Evolutionary conservation across 495 filamentous ascomycete genomes (phyloP), one percentile per base, ranked within the genome.

Genomic region (Hyaloscypha variabilis): DNA sequence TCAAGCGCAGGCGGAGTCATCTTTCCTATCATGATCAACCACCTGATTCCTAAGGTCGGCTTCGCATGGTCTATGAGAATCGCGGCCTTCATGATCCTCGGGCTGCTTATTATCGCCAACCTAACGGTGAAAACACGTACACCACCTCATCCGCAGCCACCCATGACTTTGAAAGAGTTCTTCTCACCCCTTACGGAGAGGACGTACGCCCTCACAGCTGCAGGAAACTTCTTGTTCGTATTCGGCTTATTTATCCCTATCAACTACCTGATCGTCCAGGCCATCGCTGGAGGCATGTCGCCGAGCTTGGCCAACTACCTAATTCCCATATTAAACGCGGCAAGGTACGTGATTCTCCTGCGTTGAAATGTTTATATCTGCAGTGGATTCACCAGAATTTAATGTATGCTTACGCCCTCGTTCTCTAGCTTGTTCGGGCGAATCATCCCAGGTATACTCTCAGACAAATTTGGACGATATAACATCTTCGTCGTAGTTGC

Each of bases 51-150:
- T 0, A 58, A 76, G 24, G 79, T 90, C 51, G 90, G 89, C 3
- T 94, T 90, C 62, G 76, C 77, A 5, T 94, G 91, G 91, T 79
- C 89, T 3, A 85, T 93, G 74, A 85, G 91, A 8, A 82, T 81
- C 42, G 76, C 81, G 31, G 90, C 85, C 8, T 92, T 93, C 68
- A 68, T 93, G 36, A 86, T 92, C 64, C 79, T 92, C 1, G 75
- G 69, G 19, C 74, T 92, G 8, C 82, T 91, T 58, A 69, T 77
- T 52, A 75, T 91, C 62, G 79, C 84, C 29, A 88, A 85, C 70
- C 54, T 89, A 17, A 85, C 88, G 0, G 53, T 68, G 31, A 51
- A 25, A 14, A 82, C 51, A 28, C 42, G 39, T 4, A 34, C 51
- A 31, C n/a, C 28, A 60, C 52, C 23, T 3, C 64, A 64, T 21